Evolutionary conservation across 108 stramenopile genomes (phyloP).

Genomic region (Cylindrotheca fusiformis): DNA sequence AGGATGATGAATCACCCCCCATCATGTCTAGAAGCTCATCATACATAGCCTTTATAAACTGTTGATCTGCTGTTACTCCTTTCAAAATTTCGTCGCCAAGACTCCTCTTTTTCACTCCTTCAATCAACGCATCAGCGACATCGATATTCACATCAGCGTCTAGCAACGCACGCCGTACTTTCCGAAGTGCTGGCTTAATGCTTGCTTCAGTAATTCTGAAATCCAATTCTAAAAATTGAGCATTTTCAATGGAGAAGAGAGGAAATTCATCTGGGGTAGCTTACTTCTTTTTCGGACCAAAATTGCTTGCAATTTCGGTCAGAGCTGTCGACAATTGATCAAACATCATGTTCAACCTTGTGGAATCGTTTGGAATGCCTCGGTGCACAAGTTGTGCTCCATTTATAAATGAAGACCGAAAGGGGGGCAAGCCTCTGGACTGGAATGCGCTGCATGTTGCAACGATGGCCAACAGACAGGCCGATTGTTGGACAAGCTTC

Average conservation of each 20-base stretch:
- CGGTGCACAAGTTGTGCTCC: neutral
- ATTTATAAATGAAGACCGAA: neutral
- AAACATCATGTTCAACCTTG: constrained; percentile 77
- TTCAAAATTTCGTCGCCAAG: constrained; percentile 78
- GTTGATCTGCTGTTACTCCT: constrained; percentile 91
- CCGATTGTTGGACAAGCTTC: neutral
- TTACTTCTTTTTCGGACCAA: constrained; percentile 67
- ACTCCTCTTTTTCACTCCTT: constrained; percentile 83
- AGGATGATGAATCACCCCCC: constrained; percentile 67
- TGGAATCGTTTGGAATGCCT: neutral
- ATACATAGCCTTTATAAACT: constrained; percentile 95
- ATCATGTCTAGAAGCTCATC: constrained; percentile 93
- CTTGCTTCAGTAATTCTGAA: constrained; percentile 72
- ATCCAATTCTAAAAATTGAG: neutral
- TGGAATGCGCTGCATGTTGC: neutral
- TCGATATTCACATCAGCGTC: constrained; percentile 90
- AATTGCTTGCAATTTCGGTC: constrained; percentile 60
- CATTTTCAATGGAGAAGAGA: neutral
- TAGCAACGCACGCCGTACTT: constrained; percentile 85
- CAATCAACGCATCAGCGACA: constrained; percentile 88
- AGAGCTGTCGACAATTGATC: constrained; percentile 80
- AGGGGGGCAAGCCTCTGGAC: neutral
- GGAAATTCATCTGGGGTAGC: neutral
- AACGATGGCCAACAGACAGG: neutral
- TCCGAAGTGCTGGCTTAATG: constrained; percentile 76